Base-by-base conservation (phyloP, 2,329 filamentous ascomycete species). In the Sporothrix schenckii region DNA sequence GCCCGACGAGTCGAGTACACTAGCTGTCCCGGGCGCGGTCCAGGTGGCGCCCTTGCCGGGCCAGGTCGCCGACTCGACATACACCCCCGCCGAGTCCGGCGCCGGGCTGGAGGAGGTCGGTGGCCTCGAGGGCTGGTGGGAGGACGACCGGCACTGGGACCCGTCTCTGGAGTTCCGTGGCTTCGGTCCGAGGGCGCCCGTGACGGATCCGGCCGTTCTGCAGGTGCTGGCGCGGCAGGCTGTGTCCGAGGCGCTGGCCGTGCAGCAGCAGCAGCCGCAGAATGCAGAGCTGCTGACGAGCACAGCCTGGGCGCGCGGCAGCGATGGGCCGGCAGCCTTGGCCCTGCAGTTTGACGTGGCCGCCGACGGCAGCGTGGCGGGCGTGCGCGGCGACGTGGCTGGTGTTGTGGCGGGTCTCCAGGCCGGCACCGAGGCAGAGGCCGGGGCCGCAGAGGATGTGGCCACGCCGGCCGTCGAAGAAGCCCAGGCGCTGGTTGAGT, bases 41-140 rank as follows among this genome's bases (percentile, higher is more conserved):
- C 69, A 63, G 68, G 70, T 74, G 11, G 80, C 80, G n/a, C 75
- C 77, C 39, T 72, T 73, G 2, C 66, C 74, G 10, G 74, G 76
- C 5, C 73, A 77, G 27, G 74, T 83, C 21, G 70, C 73, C 21
- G 80, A 82, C 70, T 68, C 77, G 2, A 66, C 69, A 1, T 88
- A 88, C 76, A 75, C 77, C 3, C 85, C 86, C 3, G 87, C 86
- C 19, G 77, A 78, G 16, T 78, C 77, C 4, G 80, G 80, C 9
- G 79, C 81, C 0, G 84, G 79, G 0, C 79, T 88, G 2, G 81
- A 84, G 72, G 79, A 82, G 66, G 81, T 87, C 14, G 82, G 81
- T 53, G 80, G 82, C 0, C 72, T 87, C 50, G 78, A 78, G 47
- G 78, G 77, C 34, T 89, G 86, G 86, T 89, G 86, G 86, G 81